phyloP scores from a whole-genome alignment of 2,329 filamentous ascomycete species.

The Aspergillus quadrilineatus region DNA sequence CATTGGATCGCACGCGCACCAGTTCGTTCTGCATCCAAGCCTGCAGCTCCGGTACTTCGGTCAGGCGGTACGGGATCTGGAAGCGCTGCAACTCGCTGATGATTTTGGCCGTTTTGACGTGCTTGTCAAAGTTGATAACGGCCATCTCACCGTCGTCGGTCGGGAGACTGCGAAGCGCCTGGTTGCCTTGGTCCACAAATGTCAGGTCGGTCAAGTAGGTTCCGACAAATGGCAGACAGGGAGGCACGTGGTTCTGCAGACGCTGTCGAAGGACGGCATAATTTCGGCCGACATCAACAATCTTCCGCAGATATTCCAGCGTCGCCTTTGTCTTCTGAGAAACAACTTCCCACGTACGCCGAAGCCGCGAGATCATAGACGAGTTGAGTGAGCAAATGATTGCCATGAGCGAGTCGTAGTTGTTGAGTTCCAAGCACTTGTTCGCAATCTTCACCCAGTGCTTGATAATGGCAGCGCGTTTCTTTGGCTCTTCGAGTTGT shows the following conservation, averaged over 20 bases:
- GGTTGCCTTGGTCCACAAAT: slow-evolving; percentile 93
- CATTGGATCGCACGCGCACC: slow-evolving; percentile 66
- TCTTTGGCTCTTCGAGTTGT: slow-evolving; percentile 84
- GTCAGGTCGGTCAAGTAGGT: slow-evolving; percentile 96
- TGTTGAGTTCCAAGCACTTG: slow-evolving; percentile 83
- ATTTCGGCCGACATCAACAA: slow-evolving; percentile 88
- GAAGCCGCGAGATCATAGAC: slow-evolving; percentile 83
- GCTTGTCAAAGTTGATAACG: slow-evolving; percentile 98
- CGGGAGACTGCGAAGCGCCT: slow-evolving; percentile 74
- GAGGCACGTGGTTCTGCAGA: slow-evolving; percentile 81
- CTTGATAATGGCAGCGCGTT: slow-evolving; percentile 85
- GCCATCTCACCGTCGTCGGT: slow-evolving; percentile 64
- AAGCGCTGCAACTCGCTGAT: slow-evolving; percentile 95
- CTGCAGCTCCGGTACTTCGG: slow-evolving; percentile 82
- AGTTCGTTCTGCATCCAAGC: slow-evolving; percentile 88
- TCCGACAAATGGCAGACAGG: slow-evolving; percentile 91
- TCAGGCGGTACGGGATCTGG: slow-evolving; percentile 85
- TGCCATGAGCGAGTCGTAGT: slow-evolving; percentile 95
- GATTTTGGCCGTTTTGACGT: slow-evolving; percentile 89
- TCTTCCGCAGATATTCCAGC: slow-evolving; percentile 74
- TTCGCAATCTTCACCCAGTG: slow-evolving; percentile 96
- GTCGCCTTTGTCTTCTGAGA: slow-evolving; percentile 78
- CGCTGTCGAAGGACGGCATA: slow-evolving; percentile 81
- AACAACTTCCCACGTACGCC: slow-evolving; percentile 87
- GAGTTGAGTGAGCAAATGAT: slow-evolving; percentile 93